These are phyloP conservation scores for Curvularia lunata DNA, from an alignment of 2,329 filamentous ascomycete species.

Conservation along the genomic window DNA sequence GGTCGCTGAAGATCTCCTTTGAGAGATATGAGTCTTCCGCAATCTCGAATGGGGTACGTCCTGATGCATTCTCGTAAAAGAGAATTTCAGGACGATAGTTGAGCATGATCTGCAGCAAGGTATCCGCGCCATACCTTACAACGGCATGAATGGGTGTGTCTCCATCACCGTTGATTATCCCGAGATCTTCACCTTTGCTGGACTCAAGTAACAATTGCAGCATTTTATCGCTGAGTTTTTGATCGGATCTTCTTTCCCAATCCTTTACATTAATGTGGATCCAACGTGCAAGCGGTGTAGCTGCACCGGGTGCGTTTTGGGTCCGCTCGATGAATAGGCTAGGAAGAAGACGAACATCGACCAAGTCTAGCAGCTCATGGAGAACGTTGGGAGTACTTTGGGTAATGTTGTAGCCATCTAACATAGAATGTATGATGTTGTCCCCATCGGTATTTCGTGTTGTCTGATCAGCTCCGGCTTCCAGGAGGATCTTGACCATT, in stretches of 20 bases:
- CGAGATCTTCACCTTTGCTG: conserved; percentile 57
- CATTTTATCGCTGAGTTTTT: conserved; percentile 4
- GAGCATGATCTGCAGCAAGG: conserved; percentile 58
- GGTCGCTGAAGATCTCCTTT: conserved; percentile 32
- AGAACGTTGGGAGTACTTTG: conserved; percentile 11
- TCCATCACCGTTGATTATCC: conserved; percentile 67
- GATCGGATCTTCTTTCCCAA: not conserved
- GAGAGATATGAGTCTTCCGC: conserved; percentile 63
- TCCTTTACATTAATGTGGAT: conserved; percentile 4
- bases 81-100: conserved; percentile 65
- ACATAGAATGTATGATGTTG: conserved; percentile 71
- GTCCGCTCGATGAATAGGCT: conserved; percentile 65
- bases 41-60: conserved; percentile 73
- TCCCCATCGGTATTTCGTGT: conserved; percentile 64
- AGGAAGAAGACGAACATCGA: conserved; percentile 64
- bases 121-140: conserved; percentile 50
- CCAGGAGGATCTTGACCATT: conserved; percentile 67
- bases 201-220: conserved; percentile 42
- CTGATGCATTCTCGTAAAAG: conserved; percentile 76
- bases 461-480: conserved; percentile 72
- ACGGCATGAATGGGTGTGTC: conserved; percentile 69
- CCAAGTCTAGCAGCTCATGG: conserved; percentile 60
- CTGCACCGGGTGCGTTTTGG: conserved; percentile 59
- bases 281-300: conserved; percentile 66
- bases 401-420: conserved; percentile 32